Percentiles rank a stretch among this genome's conserved stretches.
phyloP scores from a whole-genome alignment of 768 basidiomycete species.

The Cantharellus anzutake region DNA sequence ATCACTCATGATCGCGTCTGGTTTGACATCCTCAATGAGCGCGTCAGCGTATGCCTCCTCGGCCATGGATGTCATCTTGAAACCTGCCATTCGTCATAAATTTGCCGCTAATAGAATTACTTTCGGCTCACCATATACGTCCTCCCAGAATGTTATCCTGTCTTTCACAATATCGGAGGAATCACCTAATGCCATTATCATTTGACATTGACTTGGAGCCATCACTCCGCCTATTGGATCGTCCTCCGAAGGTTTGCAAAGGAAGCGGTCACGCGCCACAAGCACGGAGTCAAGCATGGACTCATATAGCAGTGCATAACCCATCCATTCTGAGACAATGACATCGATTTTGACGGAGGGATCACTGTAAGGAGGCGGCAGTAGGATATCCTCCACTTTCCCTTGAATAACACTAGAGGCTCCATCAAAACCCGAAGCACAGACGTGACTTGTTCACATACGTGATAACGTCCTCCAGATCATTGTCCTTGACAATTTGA shows the following conservation, averaged over 20 bases:
- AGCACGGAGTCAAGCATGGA: constrained; percentile 96
- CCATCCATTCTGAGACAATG: constrained; percentile 98
- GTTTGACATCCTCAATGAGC: constrained; percentile 57
- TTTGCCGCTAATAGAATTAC: neutral
- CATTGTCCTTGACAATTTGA: constrained; percentile 60
- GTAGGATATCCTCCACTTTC: constrained; percentile 69
- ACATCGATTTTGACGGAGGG: constrained; percentile 43
- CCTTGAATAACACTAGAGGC: constrained; percentile 52
- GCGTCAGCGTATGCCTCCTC: constrained; percentile 60
- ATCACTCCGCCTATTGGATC: constrained; percentile 36
- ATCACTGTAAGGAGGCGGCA: constrained; percentile 35
- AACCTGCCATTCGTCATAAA: constrained; percentile 31
- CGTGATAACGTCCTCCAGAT: constrained; percentile 49
- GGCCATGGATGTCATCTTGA: constrained; percentile 73
- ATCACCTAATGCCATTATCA: constrained; percentile 71
- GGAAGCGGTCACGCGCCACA: constrained; percentile 68
- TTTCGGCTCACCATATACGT: constrained; percentile 56
- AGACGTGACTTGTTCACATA: constrained; percentile 11
- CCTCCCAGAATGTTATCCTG: constrained; percentile 75
- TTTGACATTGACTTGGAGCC: constrained; percentile 77
- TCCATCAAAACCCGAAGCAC: neutral
- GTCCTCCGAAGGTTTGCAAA: constrained; percentile 28
- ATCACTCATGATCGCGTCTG: constrained; percentile 43
- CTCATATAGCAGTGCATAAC: constrained; percentile 80
- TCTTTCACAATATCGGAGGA: constrained; percentile 58